Evolutionary conservation across 352 stramenopile genomes (phyloP).

Genomic region (Globisporangium cystogenes): DNA sequence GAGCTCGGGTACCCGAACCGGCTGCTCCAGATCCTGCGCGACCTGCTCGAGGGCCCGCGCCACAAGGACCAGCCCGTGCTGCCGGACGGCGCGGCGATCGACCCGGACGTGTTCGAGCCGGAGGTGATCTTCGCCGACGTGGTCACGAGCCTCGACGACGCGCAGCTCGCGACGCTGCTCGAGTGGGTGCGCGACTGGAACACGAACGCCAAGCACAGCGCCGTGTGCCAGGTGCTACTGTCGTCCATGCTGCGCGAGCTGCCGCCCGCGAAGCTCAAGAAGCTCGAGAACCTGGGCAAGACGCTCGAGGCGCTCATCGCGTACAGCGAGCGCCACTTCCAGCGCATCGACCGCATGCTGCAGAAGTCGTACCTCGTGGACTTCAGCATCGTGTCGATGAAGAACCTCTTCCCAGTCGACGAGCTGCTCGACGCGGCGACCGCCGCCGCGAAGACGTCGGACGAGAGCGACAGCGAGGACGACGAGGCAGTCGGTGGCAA

Average conservation of each 20-base stretch:
- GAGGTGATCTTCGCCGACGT: conserved; percentile 60
- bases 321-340: conserved; percentile 97
- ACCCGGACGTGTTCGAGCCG: conserved; percentile 51
- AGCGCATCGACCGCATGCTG: conserved; percentile 94
- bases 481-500: conserved; percentile 14
- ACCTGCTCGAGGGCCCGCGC: conserved; percentile 72
- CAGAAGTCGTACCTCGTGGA: conserved; percentile 97
- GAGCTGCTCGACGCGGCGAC: conserved; percentile 11
- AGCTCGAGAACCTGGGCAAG: conserved; percentile 58
- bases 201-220: conserved; percentile 93
- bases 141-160: conserved; percentile 71
- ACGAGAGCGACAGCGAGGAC: conserved; percentile 35
- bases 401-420: conserved; percentile 58
- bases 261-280: conserved; percentile 53
- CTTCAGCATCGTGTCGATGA: conserved; percentile 88
- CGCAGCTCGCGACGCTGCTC: conserved; percentile 88
- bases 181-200: conserved; percentile 97
- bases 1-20: conserved; percentile 92
- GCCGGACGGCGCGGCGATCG: conserved; percentile 23
- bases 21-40: conserved; percentile 88
- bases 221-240: conserved; percentile 92
- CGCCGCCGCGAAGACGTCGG: conserved; percentile 18
- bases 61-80: conserved; percentile 54
- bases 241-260: conserved; percentile 83
- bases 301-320: conserved; percentile 93